phyloP scores from a whole-genome alignment of 306 rosid species.

The Pyrus pyrifolia region DNA sequence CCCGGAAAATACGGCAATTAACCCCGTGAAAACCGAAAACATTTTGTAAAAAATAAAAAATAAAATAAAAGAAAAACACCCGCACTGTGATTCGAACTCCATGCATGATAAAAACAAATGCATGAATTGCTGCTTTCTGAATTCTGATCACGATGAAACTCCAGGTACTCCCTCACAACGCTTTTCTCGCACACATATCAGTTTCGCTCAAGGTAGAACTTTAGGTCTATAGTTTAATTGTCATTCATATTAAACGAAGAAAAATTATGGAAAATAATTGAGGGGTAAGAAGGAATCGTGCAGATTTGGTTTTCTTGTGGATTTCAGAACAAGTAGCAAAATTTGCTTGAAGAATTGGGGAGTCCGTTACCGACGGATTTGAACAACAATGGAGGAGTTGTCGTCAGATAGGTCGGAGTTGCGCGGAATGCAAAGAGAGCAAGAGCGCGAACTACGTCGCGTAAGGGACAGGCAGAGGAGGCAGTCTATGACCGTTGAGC shows the following conservation, averaged over 20 bases:
- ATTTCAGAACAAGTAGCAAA: background rate
- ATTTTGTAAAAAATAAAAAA: background rate
- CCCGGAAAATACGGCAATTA: background rate
- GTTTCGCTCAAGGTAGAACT: background rate
- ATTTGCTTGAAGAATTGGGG: background rate
- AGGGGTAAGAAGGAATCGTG: background rate
- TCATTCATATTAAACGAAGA: background rate
- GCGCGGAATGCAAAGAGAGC: slow-evolving; percentile 49
- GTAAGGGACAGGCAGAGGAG: slow-evolving; percentile 69
- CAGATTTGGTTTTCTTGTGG: background rate
- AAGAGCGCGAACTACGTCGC: slow-evolving; percentile 72
- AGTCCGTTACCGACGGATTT: background rate
- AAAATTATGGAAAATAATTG: background rate
- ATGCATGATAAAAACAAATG: background rate
- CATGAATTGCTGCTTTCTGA: background rate
- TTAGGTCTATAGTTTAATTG: background rate
- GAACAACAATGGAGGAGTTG: slow-evolving; percentile 35
- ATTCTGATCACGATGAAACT: background rate
- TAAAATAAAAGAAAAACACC: background rate
- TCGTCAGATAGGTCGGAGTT: slow-evolving; percentile 29
- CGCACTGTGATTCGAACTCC: background rate
- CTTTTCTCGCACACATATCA: background rate
- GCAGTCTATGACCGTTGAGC: slow-evolving; percentile 76
- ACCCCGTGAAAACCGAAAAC: background rate
- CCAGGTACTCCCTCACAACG: background rate